These are phyloP conservation scores for Penicillium griseofulvum DNA, from an alignment of 2,329 filamentous ascomycete genomes.

Conservation along the genomic window DNA sequence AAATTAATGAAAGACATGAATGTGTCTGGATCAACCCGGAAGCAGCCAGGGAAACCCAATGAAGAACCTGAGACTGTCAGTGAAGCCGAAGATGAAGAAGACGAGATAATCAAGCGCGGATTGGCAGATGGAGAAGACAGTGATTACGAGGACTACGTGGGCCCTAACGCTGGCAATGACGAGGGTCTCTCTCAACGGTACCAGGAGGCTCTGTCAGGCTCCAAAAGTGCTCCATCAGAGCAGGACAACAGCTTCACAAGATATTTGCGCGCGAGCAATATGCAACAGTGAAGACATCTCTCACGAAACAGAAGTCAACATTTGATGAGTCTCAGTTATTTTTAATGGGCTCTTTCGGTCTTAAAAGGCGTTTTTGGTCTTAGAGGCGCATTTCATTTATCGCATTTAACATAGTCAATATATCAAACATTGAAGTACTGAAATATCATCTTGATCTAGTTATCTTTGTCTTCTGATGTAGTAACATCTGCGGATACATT, in stretches of 20 bases:
- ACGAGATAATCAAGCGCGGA: conserved; percentile 41
- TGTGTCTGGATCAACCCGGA: conserved; percentile 47
- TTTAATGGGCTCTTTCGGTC: background rate
- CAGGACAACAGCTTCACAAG: conserved; percentile 54
- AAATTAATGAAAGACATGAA: conserved; percentile 95
- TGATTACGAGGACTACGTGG: conserved; percentile 52
- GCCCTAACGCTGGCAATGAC: conserved; percentile 58
- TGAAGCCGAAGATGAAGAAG: conserved; percentile 53
- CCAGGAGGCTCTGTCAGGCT: conserved; percentile 67
- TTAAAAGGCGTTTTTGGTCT: conserved; percentile 5
- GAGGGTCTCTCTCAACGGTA: conserved; percentile 74
- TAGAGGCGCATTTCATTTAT: conserved; percentile 4
- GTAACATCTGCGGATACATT: background rate
- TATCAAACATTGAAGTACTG: background rate
- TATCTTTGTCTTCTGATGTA: background rate
- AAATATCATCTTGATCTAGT: background rate
- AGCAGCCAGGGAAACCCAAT: conserved; percentile 23
- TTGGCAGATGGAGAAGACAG: conserved; percentile 52
- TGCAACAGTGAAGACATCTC: conserved; percentile 26
- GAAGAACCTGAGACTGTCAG: conserved; percentile 45
- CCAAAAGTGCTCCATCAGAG: conserved; percentile 37
- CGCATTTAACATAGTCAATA: conserved; percentile 2
- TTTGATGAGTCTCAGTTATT: conserved; percentile 1
- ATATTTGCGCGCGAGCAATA: conserved; percentile 45
- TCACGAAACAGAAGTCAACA: background rate